Percentiles rank a stretch among this genome's conserved stretches.
phyloP scores from a whole-genome alignment of 345 rosid genomes.

The Tarenaya hassleriana region DNA sequence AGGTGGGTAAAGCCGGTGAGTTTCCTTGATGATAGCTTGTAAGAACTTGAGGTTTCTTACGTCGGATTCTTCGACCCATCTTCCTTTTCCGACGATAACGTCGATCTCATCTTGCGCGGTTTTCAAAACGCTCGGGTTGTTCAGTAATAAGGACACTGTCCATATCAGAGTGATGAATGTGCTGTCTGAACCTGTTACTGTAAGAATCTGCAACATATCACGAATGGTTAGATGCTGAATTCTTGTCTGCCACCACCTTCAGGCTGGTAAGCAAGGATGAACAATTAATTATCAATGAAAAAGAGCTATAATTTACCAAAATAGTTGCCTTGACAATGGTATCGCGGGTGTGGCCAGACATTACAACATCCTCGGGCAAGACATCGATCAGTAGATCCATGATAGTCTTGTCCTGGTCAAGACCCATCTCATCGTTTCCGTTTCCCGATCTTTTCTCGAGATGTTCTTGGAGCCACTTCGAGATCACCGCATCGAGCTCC shows the following conservation, averaged over 20 bases:
- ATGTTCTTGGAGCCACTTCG: conserved; percentile 56
- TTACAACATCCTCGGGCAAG: conserved; percentile 31
- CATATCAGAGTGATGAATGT: conserved; percentile 38
- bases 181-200: conserved; percentile 54
- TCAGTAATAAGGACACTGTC: conserved; percentile 40
- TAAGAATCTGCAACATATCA: conserved; percentile 32
- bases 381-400: conserved; percentile 48
- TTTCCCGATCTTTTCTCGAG: conserved; percentile 20
- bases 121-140: conserved; percentile 33
- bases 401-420: conserved; percentile 30
- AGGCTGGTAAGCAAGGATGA: background rate
- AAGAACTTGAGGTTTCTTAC: conserved; percentile 36
- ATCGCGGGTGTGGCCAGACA: conserved; percentile 40
- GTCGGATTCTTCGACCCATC: conserved; percentile 55
- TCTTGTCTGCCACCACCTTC: too few species aligned
- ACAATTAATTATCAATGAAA: too few species aligned
- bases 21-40: conserved; percentile 57
- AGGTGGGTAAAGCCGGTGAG: conserved; percentile 44
- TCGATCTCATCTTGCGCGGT: conserved; percentile 57
- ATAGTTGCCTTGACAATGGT: conserved; percentile 51
- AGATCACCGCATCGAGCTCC: conserved; percentile 41
- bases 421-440: background rate
- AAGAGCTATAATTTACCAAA: conserved; percentile 45
- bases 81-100: conserved; percentile 32
- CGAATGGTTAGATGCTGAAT: conserved; percentile 1